A percentile compares a stretch with the other conserved stretches of the same genome.
phyloP scores from a whole-genome alignment of 306 rosid species.

The Vigna unguiculata region DNA sequence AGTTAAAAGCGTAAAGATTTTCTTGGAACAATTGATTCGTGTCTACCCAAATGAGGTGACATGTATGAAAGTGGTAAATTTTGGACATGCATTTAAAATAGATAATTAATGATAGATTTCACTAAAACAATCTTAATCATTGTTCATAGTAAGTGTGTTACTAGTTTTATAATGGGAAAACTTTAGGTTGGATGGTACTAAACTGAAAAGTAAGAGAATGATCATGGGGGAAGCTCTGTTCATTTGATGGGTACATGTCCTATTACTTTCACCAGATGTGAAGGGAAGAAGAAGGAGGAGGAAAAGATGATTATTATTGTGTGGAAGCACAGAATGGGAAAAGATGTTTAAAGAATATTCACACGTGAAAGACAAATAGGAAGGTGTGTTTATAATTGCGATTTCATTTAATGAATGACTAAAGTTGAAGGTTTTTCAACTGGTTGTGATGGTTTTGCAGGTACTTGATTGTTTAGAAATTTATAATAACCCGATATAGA shows the following conservation, averaged over 20 bases:
- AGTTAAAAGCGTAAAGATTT: neutral
- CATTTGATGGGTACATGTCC: conserved; percentile 23
- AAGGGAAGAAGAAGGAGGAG: conserved; percentile 38
- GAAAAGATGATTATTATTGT: neutral
- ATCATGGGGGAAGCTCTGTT: conserved; percentile 14
- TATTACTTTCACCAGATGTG: conserved; percentile 37
- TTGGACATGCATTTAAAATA: neutral
- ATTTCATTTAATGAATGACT: conserved; percentile 32
- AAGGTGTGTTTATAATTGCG: conserved; percentile 33
- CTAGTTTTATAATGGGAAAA: too few relatives aligned
- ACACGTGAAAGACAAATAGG: conserved; percentile 49
- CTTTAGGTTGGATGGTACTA: conserved; percentile 31
- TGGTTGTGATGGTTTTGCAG: conserved; percentile 21
- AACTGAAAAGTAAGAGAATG: conserved; percentile 28
- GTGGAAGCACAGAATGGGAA: conserved; percentile 42
- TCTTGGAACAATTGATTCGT: neutral
- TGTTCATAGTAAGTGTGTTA: too few relatives aligned
- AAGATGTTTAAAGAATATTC: conserved; percentile 42
- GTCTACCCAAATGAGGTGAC: neutral
- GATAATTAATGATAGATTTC: neutral
- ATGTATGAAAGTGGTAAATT: neutral
- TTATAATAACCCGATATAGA: conserved; percentile 14
- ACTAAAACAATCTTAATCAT: neutral
- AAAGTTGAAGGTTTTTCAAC: conserved; percentile 39
- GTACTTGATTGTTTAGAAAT: conserved; percentile 35